Base-by-base conservation (phyloP, 805 yeast species). In the Ascoidea rubescens region DNA sequence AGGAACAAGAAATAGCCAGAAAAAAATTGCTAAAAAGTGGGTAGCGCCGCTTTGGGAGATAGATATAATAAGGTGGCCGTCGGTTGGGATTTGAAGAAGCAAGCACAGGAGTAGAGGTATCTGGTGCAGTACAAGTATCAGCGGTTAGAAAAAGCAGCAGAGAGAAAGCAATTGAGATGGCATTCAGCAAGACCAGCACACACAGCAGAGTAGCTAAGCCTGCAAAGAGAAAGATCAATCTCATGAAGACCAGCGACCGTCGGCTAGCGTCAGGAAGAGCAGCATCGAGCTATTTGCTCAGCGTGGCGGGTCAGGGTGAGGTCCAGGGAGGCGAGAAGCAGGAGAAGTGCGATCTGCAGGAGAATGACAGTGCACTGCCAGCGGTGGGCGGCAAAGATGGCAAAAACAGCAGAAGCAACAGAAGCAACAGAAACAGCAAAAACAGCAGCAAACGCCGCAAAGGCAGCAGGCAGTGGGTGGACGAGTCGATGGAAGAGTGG, bases 401-500 rank as follows among this genome's bases (percentile, higher is more conserved):
- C 64, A 50, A 56, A 49, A 37, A 56, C 62, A 31, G 48, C 57
- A 57, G 59, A 37, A 55, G 56, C 45, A 50, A 51, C 48, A 51
- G 51, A 45, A 46, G 56, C 17, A 55, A 55, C 42, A 50, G 45
- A 45, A 54, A n/a, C 42, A 31, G 3, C 33, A 46, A 52, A 37
- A 33, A 51, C 33, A 72, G 76, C 1, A 77, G 73, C 6, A 67
- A 67, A 48, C 62, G 81, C 48, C 53, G 62, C 4, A 77, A 67
- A 3, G 79, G 79, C 1, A 77, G 77, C 5, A 63, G 69, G 54
- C 64, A 60, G 16, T 76, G 81, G 80, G 68, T 71, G 44, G 80
- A 77, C 54, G 54, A 66, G 5, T 57, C 75, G 2, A 62, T 76
- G 21, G 64, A 70, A 5, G 84, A 77, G 47, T 84, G 88, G 88